Conservation (phyloP, 805 yeast species). For the Myxozyma neotropica region DNA sequence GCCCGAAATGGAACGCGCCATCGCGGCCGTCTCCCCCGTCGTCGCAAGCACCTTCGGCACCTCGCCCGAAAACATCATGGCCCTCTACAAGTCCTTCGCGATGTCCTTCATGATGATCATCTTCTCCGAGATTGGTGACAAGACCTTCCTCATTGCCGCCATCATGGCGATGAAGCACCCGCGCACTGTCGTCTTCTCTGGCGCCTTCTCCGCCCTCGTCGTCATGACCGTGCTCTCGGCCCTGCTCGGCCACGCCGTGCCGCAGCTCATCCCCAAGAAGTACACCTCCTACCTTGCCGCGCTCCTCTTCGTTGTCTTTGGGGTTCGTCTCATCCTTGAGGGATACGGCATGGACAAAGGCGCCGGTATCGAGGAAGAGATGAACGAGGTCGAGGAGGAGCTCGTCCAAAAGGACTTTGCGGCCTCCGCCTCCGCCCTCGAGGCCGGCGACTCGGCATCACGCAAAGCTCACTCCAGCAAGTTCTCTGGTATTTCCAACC, state of each 20-base stretch:
- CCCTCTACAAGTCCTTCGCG: constrained; percentile 48
- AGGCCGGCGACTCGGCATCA: constrained; percentile 52
- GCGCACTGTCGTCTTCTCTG: constrained; percentile 77
- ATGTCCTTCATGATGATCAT: constrained; percentile 89
- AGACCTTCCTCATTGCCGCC: constrained; percentile 95
- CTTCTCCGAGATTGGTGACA: constrained; percentile 96
- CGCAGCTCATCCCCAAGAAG: constrained; percentile 76
- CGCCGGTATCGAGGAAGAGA: constrained; percentile 88
- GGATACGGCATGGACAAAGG: constrained; percentile 76
- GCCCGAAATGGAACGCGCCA: constrained; percentile 26
- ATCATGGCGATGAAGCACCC: constrained; percentile 96
- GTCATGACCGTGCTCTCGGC: constrained; percentile 93
- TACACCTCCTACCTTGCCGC: constrained; percentile 83
- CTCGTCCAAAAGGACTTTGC: constrained; percentile 65
- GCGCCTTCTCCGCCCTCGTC: constrained; percentile 82
- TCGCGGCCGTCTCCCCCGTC: constrained; percentile 26
- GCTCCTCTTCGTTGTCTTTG: constrained; percentile 77
- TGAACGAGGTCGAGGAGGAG: constrained; percentile 97
- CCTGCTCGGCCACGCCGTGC: constrained; percentile 86
- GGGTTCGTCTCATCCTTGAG: constrained; percentile 67
- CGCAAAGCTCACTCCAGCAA: not conserved
- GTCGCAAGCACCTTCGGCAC: constrained; percentile 26
- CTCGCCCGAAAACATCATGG: constrained; percentile 15
- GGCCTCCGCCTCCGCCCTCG: constrained; percentile 55
- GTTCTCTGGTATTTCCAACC: constrained; percentile 51